Conservation (phyloP, 2,329 filamentous ascomycete species). For the Chaetothyriales sp. region DNA sequence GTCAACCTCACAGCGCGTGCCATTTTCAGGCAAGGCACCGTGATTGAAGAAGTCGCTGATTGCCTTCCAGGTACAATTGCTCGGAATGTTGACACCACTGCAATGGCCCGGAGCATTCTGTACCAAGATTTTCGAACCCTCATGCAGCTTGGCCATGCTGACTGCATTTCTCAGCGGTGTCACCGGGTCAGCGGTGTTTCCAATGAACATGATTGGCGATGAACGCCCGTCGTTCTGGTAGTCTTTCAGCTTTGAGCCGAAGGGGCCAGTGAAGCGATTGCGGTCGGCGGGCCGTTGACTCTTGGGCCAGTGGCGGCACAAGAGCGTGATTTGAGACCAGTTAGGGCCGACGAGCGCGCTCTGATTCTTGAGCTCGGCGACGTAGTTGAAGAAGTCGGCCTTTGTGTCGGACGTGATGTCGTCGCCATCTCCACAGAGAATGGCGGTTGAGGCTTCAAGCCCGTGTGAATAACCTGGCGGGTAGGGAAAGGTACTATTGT, state of each 20-base stretch:
- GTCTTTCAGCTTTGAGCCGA: conserved; percentile 12
- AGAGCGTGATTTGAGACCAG: conserved; percentile 26
- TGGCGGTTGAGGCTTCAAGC: conserved; percentile 11
- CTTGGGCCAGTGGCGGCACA: conserved; percentile 26
- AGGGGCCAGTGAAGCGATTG: conserved; percentile 25
- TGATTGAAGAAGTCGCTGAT: conserved; percentile 31
- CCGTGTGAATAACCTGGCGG: conserved; percentile 9
- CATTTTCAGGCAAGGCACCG: conserved; percentile 25
- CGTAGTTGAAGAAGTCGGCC: conserved; percentile 8
- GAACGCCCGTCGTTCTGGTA: conserved; percentile 20
- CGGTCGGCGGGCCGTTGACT: conserved; percentile 17
- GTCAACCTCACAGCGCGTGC: conserved; percentile 26
- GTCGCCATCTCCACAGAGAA: conserved; percentile 18
- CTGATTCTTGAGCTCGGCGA: conserved; percentile 11
- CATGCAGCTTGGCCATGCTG: conserved; percentile 29
- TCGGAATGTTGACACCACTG: conserved; percentile 21
- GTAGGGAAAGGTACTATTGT: conserved; percentile 1
- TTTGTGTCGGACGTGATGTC: conserved; percentile 14
- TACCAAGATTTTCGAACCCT: conserved; percentile 31
- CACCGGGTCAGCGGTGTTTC: conserved; percentile 46
- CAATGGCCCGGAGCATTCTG: conserved; percentile 32
- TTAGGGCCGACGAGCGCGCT: conserved; percentile 16
- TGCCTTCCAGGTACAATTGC: conserved; percentile 24
- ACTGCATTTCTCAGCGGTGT: conserved; percentile 36
- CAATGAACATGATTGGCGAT: conserved; percentile 44